These are phyloP conservation scores for Umbelopsis sp. DNA, from an alignment of 192 early-diverging fungal genomes.

Conservation along the genomic window DNA sequence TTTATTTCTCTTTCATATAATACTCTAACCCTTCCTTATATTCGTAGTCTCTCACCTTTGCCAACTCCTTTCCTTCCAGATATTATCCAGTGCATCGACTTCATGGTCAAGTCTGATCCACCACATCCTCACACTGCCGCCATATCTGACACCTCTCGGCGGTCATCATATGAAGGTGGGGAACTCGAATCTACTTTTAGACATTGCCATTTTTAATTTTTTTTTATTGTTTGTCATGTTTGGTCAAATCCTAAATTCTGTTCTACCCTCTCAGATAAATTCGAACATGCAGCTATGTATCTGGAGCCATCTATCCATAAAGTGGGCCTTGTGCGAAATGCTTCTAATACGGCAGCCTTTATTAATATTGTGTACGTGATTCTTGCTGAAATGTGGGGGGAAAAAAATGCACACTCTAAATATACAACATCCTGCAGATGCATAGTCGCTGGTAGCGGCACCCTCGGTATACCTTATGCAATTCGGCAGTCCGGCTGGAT, in stretches of 20 bases:
- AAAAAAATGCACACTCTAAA: too few species aligned
- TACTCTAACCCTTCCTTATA: background rate
- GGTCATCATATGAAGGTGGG: slow-evolving; percentile 1
- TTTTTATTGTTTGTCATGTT: too few species aligned
- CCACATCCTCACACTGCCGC: background rate
- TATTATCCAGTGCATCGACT: background rate
- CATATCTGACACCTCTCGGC: background rate
- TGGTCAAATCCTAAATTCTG: too few species aligned
- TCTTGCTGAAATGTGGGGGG: too few species aligned
- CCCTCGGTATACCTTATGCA: slow-evolving; percentile 60
- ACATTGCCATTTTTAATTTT: too few species aligned
- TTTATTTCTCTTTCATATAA: background rate
- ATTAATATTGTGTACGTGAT: slow-evolving; percentile 16
- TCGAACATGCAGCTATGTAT: slow-evolving; percentile 16
- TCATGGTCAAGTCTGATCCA: background rate
- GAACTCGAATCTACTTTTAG: background rate
- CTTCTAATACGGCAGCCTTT: slow-evolving; percentile 6
- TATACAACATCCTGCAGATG: slow-evolving; percentile 16
- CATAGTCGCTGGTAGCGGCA: slow-evolving; percentile 51
- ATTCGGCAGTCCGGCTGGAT: slow-evolving; percentile 60
- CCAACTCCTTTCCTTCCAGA: background rate
- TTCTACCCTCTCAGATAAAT: background rate
- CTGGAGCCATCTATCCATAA: slow-evolving; percentile 2
- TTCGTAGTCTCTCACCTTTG: background rate
- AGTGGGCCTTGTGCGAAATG: slow-evolving; percentile 10